A percentile compares a stretch with the other conserved stretches of the same genome.
Evolutionary conservation across 2,329 filamentous ascomycete genomes (phyloP).

Genomic region (Saccharata proteae): DNA sequence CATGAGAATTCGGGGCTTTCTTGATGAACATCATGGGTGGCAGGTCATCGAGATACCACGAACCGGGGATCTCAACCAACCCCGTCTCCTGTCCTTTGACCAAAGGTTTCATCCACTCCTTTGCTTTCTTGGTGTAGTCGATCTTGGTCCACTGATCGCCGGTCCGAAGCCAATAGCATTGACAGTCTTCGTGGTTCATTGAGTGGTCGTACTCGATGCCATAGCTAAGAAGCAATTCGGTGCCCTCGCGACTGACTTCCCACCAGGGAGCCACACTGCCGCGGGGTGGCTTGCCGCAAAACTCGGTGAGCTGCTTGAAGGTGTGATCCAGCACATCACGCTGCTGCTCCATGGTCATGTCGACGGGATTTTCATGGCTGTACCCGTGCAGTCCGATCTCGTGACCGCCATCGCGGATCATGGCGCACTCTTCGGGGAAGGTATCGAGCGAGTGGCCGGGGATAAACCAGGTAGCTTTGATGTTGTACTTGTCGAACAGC

Average conservation of each 20-base stretch:
- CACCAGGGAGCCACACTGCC: slow-evolving; percentile 67
- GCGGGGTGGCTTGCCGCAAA: slow-evolving; percentile 57
- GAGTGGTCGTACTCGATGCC: slow-evolving; percentile 60
- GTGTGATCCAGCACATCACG: slow-evolving; percentile 64
- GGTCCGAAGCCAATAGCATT: slow-evolving; percentile 51
- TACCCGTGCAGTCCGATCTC: slow-evolving; percentile 60
- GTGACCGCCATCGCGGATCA: slow-evolving; percentile 50
- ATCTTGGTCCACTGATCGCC: slow-evolving; percentile 58
- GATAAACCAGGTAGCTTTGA: slow-evolving; percentile 57
- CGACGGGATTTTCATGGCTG: slow-evolving; percentile 59
- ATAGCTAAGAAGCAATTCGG: slow-evolving; percentile 51
- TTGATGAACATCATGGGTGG: slow-evolving; percentile 66
- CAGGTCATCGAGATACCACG: slow-evolving; percentile 48
- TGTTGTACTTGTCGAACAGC: slow-evolving; percentile 59
- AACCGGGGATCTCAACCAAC: slow-evolving; percentile 53
- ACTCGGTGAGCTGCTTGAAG: slow-evolving; percentile 56
- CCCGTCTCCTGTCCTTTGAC: slow-evolving; percentile 48
- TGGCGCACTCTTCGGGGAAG: slow-evolving; percentile 52
- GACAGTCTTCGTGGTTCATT: slow-evolving; percentile 54
- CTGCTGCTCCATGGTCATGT: slow-evolving; percentile 66
- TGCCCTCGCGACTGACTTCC: slow-evolving; percentile 58
- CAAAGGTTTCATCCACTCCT: slow-evolving; percentile 56
- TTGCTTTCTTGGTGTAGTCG: slow-evolving; percentile 50
- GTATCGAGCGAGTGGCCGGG: slow-evolving; percentile 51
- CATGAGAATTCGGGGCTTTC: slow-evolving; percentile 51